phyloP scores from a whole-genome alignment of 495 filamentous ascomycete genomes.

The Penicillium goetzii region DNA sequence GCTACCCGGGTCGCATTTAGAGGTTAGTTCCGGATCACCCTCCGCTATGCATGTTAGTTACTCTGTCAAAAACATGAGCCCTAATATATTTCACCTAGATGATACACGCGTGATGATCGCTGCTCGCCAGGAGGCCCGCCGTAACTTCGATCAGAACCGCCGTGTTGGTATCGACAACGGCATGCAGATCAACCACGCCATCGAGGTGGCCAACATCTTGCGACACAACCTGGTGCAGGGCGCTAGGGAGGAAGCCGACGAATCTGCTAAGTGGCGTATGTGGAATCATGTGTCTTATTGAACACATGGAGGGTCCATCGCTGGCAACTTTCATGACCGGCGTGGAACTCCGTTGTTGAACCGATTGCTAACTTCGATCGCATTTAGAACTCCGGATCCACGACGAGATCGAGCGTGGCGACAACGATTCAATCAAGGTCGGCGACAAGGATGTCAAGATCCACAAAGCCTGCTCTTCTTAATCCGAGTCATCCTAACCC shows the following conservation, averaged over 20 bases:
- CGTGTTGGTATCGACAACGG: slow-evolving; percentile 54
- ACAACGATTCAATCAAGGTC: slow-evolving; percentile 84
- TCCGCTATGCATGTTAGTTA: neutral
- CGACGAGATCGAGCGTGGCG: slow-evolving; percentile 84
- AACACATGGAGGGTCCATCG: neutral
- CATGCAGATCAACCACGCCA: slow-evolving; percentile 70
- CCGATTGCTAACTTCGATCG: slow-evolving; percentile 12
- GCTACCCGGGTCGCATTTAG: slow-evolving; percentile 81
- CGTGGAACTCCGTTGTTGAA: neutral
- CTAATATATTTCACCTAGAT: slow-evolving; percentile 48
- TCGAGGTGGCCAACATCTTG: slow-evolving; percentile 81
- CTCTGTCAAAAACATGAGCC: neutral
- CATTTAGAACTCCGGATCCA: slow-evolving; percentile 80
- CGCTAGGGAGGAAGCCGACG: slow-evolving; percentile 52
- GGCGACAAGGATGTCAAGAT: slow-evolving; percentile 49
- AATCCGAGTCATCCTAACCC: slow-evolving; percentile 4
- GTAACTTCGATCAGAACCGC: slow-evolving; percentile 69
- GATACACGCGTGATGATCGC: slow-evolving; percentile 67
- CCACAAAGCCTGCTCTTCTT: slow-evolving; percentile 51
- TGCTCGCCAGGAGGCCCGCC: slow-evolving; percentile 70
- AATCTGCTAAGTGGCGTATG: slow-evolving; percentile 68
- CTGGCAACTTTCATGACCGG: neutral
- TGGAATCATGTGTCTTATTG: slow-evolving; percentile 5
- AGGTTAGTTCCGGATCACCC: slow-evolving; percentile 53
- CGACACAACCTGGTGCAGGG: slow-evolving; percentile 90